Evolutionary conservation across 2,329 filamentous ascomycete genomes (phyloP).

Genomic region (Alternaria novae-zelandiae): DNA sequence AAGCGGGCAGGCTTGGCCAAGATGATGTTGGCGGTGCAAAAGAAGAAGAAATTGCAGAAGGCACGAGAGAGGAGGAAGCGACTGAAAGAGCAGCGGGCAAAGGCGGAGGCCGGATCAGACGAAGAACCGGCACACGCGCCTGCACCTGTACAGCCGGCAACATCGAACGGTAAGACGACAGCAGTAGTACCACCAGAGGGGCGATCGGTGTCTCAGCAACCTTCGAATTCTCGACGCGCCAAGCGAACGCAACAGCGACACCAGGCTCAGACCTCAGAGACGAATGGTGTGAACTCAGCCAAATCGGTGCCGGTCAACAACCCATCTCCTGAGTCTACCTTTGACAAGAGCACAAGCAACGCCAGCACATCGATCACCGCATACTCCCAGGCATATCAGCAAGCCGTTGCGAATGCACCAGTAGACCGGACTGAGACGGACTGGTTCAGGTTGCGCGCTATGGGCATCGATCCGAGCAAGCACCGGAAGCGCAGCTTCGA

Average conservation of each 20-base stretch:
- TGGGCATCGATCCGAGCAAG: conserved; percentile 52
- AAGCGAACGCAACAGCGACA: conserved; percentile 28
- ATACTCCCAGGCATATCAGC: conserved; percentile 36
- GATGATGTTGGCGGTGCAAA: conserved; percentile 28
- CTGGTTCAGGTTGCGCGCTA: conserved; percentile 59
- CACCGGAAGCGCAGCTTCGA: conserved; percentile 41
- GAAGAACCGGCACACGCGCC: conserved; percentile 1
- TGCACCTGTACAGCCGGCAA: neutral
- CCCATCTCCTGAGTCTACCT: conserved; percentile 1
- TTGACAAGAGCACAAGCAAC: conserved; percentile 7
- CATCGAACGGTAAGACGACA: conserved; percentile 1
- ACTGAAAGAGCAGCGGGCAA: conserved; percentile 29
- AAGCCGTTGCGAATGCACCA: conserved; percentile 24
- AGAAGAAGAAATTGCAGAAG: conserved; percentile 31
- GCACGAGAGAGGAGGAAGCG: conserved; percentile 32
- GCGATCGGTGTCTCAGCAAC: conserved; percentile 18
- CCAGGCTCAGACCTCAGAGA: neutral
- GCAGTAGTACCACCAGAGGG: conserved; percentile 5
- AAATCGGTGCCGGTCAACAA: neutral
- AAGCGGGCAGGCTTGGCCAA: conserved; percentile 27
- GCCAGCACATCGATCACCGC: conserved; percentile 1
- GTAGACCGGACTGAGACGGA: conserved; percentile 56
- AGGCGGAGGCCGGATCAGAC: conserved; percentile 12
- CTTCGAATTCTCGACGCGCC: conserved; percentile 25
- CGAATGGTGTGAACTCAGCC: neutral